phyloP scores from a whole-genome alignment of 805 yeast species.

The Candida manassasensis region DNA sequence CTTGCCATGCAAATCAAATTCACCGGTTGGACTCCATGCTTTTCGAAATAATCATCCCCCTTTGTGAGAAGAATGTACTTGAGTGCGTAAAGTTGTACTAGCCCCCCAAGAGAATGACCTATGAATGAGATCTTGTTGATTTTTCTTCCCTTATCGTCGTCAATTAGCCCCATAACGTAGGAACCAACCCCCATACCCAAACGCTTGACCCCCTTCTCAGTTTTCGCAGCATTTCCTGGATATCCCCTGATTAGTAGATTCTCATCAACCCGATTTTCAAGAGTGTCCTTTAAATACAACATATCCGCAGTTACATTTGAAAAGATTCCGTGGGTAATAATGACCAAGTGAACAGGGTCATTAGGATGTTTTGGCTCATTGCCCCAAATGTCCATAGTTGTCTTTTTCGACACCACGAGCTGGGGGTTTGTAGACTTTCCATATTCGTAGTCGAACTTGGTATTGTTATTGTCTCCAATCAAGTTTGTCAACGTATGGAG shows the following conservation, averaged over 20 bases:
- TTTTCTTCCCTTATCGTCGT: conserved; percentile 14
- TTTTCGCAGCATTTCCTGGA: conserved; percentile 36
- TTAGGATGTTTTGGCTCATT: conserved; percentile 19
- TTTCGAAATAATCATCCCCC: conserved; percentile 27
- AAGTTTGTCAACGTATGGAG: conserved; percentile 7
- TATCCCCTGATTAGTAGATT: conserved; percentile 36
- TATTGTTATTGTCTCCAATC: conserved; percentile 1
- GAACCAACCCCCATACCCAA: conserved; percentile 30
- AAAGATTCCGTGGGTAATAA: conserved; percentile 42
- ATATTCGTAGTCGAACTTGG: conserved; percentile 3
- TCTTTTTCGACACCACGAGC: conserved; percentile 20
- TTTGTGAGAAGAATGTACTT: conserved; percentile 28
- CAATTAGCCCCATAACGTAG: conserved; percentile 24
- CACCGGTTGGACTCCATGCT: conserved; percentile 22
- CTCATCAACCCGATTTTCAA: conserved; percentile 24
- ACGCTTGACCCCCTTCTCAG: conserved; percentile 37
- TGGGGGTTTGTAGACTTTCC: conserved; percentile 16
- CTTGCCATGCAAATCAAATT: conserved; percentile 39
- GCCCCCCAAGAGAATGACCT: conserved; percentile 43
- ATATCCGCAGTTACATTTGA: conserved; percentile 43
- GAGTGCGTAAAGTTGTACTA: conserved; percentile 38
- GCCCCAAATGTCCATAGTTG: conserved; percentile 33
- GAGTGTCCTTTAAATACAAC: conserved; percentile 34
- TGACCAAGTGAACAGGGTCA: conserved; percentile 35
- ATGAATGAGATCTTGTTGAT: conserved; percentile 34